These are phyloP conservation scores for Kockovaella imperatae DNA, from an alignment of 768 basidiomycete species.

Conservation along the genomic window DNA sequence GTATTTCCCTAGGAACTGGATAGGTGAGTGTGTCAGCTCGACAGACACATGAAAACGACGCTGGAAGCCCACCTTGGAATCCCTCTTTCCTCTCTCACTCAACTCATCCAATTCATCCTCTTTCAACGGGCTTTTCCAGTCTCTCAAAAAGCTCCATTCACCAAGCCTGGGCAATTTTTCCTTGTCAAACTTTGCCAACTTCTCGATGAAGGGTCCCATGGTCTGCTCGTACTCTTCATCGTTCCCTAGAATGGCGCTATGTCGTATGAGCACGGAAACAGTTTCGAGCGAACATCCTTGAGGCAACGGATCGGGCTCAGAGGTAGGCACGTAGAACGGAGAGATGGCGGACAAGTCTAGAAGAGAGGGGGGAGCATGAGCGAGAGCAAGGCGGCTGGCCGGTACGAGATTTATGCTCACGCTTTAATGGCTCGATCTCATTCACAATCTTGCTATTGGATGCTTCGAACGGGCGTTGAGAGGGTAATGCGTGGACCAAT, in stretches of 20 bases:
- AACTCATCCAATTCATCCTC: conserved; percentile 45
- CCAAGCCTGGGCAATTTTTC: conserved; percentile 16
- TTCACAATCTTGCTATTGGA: too few species aligned
- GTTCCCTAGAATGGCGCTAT: conserved; percentile 45
- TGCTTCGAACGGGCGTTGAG: too few species aligned
- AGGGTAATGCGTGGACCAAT: too few species aligned
- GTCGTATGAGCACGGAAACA: conserved; percentile 44
- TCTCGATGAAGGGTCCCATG: conserved; percentile 45
- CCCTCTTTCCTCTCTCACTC: conserved; percentile 40
- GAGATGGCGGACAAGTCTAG: conserved; percentile 45
- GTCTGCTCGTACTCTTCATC: conserved; percentile 46
- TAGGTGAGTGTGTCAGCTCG: too few species aligned
- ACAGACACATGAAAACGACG: too few species aligned
- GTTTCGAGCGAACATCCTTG: conserved; percentile 35
- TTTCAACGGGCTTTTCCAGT: conserved; percentile 41
- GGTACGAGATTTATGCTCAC: neutral
- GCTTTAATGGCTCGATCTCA: conserved; percentile 2
- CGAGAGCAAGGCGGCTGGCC: neutral
- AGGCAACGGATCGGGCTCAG: conserved; percentile 39
- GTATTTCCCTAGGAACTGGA: conserved; percentile 32
- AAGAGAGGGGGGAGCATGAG: neutral
- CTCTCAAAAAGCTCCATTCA: conserved; percentile 40
- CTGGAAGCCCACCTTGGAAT: conserved; percentile 35
- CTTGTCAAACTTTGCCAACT: conserved; percentile 26
- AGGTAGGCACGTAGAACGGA: conserved; percentile 40